These are phyloP conservation scores for Phytophthora aleatoria DNA, from an alignment of 352 stramenopile genomes.

Conservation along the genomic window DNA sequence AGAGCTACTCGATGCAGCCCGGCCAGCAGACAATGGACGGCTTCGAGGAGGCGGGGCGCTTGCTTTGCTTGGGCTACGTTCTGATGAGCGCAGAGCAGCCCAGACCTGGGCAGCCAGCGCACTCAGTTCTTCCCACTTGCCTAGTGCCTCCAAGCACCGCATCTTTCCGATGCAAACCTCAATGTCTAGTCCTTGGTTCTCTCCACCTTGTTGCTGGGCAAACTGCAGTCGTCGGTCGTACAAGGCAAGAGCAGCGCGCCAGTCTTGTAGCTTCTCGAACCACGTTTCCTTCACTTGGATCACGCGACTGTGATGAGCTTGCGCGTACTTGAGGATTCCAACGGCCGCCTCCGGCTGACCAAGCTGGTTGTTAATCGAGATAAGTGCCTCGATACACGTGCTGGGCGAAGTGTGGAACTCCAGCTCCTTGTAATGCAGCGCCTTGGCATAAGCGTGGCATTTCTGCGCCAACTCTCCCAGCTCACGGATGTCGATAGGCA, in stretches of 20 bases:
- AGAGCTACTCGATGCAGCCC: conserved; percentile 10
- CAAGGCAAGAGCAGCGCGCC: conserved; percentile 93
- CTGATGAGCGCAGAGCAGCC: conserved; percentile 37
- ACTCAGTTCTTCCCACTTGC: conserved; percentile 94
- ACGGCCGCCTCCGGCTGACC: conserved; percentile 95
- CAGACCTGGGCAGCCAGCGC: conserved; percentile 84
- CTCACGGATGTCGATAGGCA: conserved; percentile 97
- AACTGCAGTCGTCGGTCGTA: conserved; percentile 82
- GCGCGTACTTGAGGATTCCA: conserved; percentile 96
- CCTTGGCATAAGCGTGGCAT: conserved; percentile 97
- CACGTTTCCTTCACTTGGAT: conserved; percentile 95
- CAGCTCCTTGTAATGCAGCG: conserved; percentile 96
- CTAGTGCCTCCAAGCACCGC: conserved; percentile 96
- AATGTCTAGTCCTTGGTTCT: conserved; percentile 65
- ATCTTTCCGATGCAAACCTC: conserved; percentile 97
- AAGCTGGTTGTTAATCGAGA: conserved; percentile 99
- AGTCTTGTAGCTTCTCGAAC: conserved; percentile 98
- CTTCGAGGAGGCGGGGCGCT: conserved; percentile 10
- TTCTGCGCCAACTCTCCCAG: conserved; percentile 95
- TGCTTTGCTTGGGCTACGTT: conserved; percentile 16
- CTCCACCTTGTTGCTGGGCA: conserved; percentile 27
- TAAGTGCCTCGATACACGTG: conserved; percentile 97
- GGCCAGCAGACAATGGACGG: conserved; percentile 24
- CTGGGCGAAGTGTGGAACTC: conserved; percentile 93
- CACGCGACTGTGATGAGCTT: conserved; percentile 78